Evolutionary conservation across 345 rosid species (phyloP), one percentile per base, ranked within the genome.

Genomic region (Brassica incana): DNA sequence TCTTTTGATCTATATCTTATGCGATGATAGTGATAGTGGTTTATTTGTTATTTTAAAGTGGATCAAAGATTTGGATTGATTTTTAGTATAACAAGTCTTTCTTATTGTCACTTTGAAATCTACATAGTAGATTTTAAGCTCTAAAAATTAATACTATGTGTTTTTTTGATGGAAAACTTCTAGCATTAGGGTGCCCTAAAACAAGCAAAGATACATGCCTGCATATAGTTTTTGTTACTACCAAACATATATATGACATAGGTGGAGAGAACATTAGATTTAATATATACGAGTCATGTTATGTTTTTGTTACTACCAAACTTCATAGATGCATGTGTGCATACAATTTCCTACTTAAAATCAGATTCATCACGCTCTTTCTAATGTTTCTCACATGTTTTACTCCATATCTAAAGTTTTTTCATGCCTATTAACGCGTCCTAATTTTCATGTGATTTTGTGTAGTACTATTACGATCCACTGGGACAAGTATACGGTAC

Each of bases 381-480:
- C 6, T 8, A 32, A 64, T 64, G 12, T 30, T 63, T 32, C 23
- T n/a, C 25, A 2, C 43, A 30, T n/a, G 7, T 20, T 67, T 67
- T 9, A 40, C 16, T 40, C 32, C 15, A 18, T 40, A 36, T 36
- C n/a, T 66, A 32, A 67, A 40, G n/a, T 20, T 40, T 18, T 36
- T 2, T 16, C 5, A 20, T 20, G 27, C 48, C 2, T 48, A 8
- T 3, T 45, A 29, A 10, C 12, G 9, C 2, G 5, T 74, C 56
- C 54, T 52, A 25, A 52, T 23, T 33, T 16, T 9, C 29, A 1
- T 65, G 1, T 25, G 0, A 9, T 43, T 40, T 59, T 62, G 29
- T 72, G 60, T 71, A 78, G 81, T 78, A 78, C 59, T 78, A n/a
- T 29, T 78, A 65, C 15, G 81, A 78, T 29, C 77, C 77, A 16